A percentile compares a stretch with the other conserved stretches of the same genome.
These are phyloP conservation scores for Porogramme epimiltina DNA, from an alignment of 1,284 basidiomycete species.

Conservation along the genomic window DNA sequence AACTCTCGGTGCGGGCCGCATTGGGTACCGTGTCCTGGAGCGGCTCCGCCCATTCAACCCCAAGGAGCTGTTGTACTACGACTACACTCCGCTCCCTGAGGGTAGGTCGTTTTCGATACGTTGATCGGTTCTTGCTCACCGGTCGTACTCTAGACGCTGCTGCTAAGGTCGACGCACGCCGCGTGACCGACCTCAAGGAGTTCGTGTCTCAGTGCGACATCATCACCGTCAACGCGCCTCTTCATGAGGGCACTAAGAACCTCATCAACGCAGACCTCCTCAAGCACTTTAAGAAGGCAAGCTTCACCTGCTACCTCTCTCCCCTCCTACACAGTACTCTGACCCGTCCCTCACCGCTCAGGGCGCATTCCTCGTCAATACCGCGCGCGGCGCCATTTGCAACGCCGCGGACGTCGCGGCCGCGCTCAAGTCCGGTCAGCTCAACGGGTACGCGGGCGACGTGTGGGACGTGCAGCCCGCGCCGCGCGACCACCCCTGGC, in stretches of 20 bases:
- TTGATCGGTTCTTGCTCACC: constrained; percentile 18
- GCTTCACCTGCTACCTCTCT: not conserved
- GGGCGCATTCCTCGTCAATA: constrained; percentile 89
- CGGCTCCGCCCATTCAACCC: constrained; percentile 85
- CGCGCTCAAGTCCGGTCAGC: constrained; percentile 79
- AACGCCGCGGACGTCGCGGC: constrained; percentile 79
- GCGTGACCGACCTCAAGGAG: constrained; percentile 82
- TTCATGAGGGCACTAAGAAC: constrained; percentile 86
- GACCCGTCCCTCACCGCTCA: too few species aligned
- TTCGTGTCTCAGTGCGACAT: constrained; percentile 85
- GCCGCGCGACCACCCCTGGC: constrained; percentile 86
- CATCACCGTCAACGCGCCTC: constrained; percentile 87
- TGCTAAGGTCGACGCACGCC: constrained; percentile 71
- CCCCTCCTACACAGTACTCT: constrained; percentile 5
- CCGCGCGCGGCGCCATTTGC: constrained; percentile 92
- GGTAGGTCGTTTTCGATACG: constrained; percentile 41
- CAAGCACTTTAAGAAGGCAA: constrained; percentile 84
- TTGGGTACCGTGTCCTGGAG: constrained; percentile 90
- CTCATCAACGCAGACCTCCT: constrained; percentile 84
- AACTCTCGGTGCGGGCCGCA: constrained; percentile 85
- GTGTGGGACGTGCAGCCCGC: constrained; percentile 85
- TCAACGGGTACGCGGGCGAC: constrained; percentile 73
- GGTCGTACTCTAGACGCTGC: constrained; percentile 73
- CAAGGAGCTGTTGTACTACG: constrained; percentile 93
- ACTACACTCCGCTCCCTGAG: constrained; percentile 81